Conservation (phyloP, 371 early-diverging fungal genomes). For the Apophysomyces trapeziformis region DNA sequence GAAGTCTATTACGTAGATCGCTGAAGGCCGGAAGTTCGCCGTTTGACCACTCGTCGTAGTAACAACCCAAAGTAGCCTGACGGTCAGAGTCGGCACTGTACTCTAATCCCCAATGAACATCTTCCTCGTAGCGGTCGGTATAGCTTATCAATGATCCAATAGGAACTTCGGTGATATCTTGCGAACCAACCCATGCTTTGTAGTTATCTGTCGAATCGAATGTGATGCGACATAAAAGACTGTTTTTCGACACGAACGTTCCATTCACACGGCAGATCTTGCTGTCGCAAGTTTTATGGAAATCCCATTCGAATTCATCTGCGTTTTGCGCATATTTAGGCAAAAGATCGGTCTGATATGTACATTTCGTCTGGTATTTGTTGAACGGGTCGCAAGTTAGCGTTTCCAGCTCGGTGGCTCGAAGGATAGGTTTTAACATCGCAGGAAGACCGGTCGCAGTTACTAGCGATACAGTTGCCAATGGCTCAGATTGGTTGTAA, state of each 20-base stretch:
- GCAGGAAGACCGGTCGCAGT: slow-evolving; percentile 26
- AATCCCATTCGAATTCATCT: slow-evolving; percentile 25
- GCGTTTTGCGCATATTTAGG: slow-evolving; percentile 34
- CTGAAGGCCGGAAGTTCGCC: slow-evolving; percentile 44
- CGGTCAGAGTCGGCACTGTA: slow-evolving; percentile 26
- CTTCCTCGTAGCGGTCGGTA: slow-evolving; percentile 38
- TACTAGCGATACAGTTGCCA: slow-evolving; percentile 32
- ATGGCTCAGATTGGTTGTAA: slow-evolving; percentile 30
- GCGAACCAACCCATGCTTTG: slow-evolving; percentile 23
- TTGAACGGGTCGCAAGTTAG: slow-evolving; percentile 23
- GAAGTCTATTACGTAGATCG: slow-evolving; percentile 28
- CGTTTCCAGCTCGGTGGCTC: slow-evolving; percentile 28
- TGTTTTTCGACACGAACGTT: slow-evolving; percentile 38
- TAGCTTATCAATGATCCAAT: slow-evolving; percentile 37
- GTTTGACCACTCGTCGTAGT: slow-evolving; percentile 50
- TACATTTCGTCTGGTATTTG: slow-evolving; percentile 29
- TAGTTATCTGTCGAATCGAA: slow-evolving; percentile 26
- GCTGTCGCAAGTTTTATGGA: slow-evolving; percentile 23
- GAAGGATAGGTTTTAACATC: slow-evolving; percentile 27
- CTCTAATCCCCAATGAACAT: slow-evolving; percentile 39
- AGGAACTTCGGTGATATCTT: slow-evolving; percentile 6
- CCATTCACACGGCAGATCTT: slow-evolving; percentile 23
- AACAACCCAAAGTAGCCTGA: slow-evolving; percentile 42
- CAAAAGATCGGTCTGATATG: slow-evolving; percentile 33
- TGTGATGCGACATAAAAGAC: slow-evolving; percentile 37